Evolutionary conservation across 169 alveolate species (phyloP), one percentile per base, ranked within the genome.

Genomic region (Cryptosporidium tyzzeri): DNA sequence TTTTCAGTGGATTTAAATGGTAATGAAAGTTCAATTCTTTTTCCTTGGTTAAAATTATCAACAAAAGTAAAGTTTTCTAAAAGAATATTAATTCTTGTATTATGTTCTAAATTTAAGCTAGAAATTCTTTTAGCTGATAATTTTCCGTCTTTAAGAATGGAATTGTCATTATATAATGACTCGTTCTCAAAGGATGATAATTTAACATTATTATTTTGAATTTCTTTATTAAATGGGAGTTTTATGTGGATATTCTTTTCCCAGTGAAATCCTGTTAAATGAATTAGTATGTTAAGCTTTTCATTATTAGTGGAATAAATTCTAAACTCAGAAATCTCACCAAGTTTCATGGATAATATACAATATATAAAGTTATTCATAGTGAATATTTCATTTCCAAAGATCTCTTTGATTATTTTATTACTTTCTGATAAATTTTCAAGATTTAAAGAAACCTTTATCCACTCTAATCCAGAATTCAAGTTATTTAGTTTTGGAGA

Each of bases 251-350:
- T 45, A n/a, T 23, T 80, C 29, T 59, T 65, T 4, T 80, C 75
- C 73, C 73, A 80, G 23, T 44, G 41, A 58, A 51, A 58, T n/a
- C 71, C 71, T 35, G 53, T 58, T 10, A 74, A 26, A 26, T 33
- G 71, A 74, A 59, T 29, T 50, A 48, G 10, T 53, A 50, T 21
- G 44, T 53, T 29, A 1, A 44, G 16, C 2, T 12, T 69, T 14
- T 44, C 37, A 0, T 44, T 37, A 23, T 71, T 16, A 41, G 39
- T 5, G 4, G 14, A 0, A 10, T 23, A 26, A 80, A 80, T n/a
- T 44, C 89, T 59, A 62, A 80, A 26, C 39, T 80, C 80, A 6
- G 89, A 80, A n/a, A 62, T 61, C 55, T 80, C 89, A 12, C 75
- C 75, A 23, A 80, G 44, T 44, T 35, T 80, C 89, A 62, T 80